Percentiles rank a stretch among this genome's conserved stretches.
These are phyloP conservation scores for Pichia exigua DNA, from an alignment of 805 yeast species.

Conservation along the genomic window DNA sequence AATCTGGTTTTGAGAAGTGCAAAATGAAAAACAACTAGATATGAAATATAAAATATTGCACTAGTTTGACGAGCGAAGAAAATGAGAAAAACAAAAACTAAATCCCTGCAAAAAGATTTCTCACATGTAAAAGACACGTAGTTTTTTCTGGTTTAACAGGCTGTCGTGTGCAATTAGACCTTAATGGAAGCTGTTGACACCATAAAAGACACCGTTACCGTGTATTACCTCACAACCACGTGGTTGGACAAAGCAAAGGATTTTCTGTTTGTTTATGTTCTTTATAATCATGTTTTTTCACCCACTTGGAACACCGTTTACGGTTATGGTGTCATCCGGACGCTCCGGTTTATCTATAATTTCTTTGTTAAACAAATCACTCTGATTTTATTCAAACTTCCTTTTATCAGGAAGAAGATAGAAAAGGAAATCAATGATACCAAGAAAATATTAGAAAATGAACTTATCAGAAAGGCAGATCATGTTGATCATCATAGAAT, in stretches of 20 bases:
- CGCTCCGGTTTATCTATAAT: constrained; percentile 5
- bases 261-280: constrained; percentile 8
- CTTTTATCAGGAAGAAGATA: constrained; percentile 44
- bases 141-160: not conserved
- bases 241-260: constrained; percentile 12
- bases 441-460: constrained; percentile 42
- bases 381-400: constrained; percentile 14
- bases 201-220: not conserved
- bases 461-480: constrained; percentile 49
- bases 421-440: constrained; percentile 50
- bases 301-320: constrained; percentile 10
- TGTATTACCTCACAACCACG: constrained; percentile 1
- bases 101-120: too few species aligned
- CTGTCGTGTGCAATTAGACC: not conserved
- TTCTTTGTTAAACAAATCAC: constrained; percentile 8
- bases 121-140: too few species aligned
- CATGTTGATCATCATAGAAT: constrained; percentile 36
- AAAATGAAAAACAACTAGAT: too few species aligned
- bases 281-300: constrained; percentile 3
- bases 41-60: too few species aligned
- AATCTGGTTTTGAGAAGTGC: too few species aligned
- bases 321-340: constrained; percentile 22
- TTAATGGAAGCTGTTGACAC: not conserved
- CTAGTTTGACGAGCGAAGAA: too few species aligned
- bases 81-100: too few species aligned